Base-by-base conservation (phyloP, 495 filamentous ascomycete genomes). In the Monascus purpureus region DNA sequence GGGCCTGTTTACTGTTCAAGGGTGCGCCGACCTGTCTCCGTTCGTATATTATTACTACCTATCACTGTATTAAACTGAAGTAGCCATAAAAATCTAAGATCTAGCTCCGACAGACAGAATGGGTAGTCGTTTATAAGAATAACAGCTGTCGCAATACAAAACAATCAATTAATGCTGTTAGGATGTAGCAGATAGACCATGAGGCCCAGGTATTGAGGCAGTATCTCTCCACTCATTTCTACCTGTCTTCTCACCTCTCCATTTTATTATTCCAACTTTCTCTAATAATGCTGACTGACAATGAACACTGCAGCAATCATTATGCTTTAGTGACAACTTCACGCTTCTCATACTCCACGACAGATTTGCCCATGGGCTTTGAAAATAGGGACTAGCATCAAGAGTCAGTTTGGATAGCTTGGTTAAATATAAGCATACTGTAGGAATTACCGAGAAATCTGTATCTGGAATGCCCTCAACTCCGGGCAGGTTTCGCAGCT, bases 341-440 rank as follows among this genome's bases (percentile, higher is more conserved):
- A 29, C 59, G 59, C 45, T 54, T 61, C 40, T 66, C 62, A 18
- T 51, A 66, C 25, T 54, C 41, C 26, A 63, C 57, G 32, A 50
- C 43, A 0, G 59, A 63, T 42, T 58, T 52, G 28, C 56, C 58
- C 29, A 53, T 39, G 19, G 66, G 63, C 37, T 64, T 59, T 22
- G 66, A 68, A 46, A 70, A 71, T 13, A 71, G 40, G n/a, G 63
- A 65, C 61, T 65, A 25, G 14, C 17, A 14, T 17, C 15, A 6
- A 13, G 2, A 23, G 0, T 25, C 23, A 20, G 36, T 51, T 44
- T 52, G 46, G 32, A 12, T 27, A 8, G 17, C 11, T 1, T 7
- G 18, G 13, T 6, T n/a, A 17, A 30, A 6, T 8, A 19, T 6
- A 29, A 6, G 4, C 2, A 13, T 24, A 35, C 7, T 17, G 29